Base-by-base conservation (phyloP, 1,139 yeast genomes). In the Suhomyces ambrosiae region DNA sequence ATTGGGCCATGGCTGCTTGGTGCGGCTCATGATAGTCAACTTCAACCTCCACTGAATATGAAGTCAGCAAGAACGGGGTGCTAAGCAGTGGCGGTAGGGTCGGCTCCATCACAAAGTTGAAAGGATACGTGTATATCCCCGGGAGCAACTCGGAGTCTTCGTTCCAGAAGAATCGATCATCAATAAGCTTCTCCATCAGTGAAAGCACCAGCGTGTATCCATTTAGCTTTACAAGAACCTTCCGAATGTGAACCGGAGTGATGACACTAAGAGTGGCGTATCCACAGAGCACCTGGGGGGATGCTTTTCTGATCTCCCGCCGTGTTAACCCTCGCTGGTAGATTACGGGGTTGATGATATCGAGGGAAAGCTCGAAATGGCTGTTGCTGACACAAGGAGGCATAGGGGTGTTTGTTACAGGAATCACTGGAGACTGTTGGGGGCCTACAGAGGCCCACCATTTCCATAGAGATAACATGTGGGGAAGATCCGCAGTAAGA, bases 91-190 rank as follows among this genome's bases (percentile, higher is more conserved):
- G 50, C 2, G 54, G 54, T 14, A 51, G 30, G 11, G 23, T 17
- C 3, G 46, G 41, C 25, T 47, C 48, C 5, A 49, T 35, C 11
- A 49, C 32, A 30, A 52, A 52, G 7, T 34, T 38, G 23, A 50
- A 52, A 2, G 52, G 49, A 26, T 47, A 50, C 9, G 45, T 44
- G 29, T 52, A 52, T 4, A 46, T 38, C 2, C 54, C 55, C 2
- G 35, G 33, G 9, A 42, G 41, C 6, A 41, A 12, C 7, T 37
- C 19, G 6, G 26, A 13, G 12, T 35, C 37, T 11, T 38, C 32
- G 13, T 38, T 35, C 53, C 53, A 50, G 4, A 35, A 23, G 11
- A 32, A 38, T n/a, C 26, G 27, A n/a, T 48, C 49, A 26, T 49
- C 47, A 3, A 46, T 25, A 4, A 49, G 22, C 9, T 18, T 32